Base-by-base conservation (phyloP, 2,329 filamentous ascomycete genomes). In the Stagonosporopsis chrysanthemi region DNA sequence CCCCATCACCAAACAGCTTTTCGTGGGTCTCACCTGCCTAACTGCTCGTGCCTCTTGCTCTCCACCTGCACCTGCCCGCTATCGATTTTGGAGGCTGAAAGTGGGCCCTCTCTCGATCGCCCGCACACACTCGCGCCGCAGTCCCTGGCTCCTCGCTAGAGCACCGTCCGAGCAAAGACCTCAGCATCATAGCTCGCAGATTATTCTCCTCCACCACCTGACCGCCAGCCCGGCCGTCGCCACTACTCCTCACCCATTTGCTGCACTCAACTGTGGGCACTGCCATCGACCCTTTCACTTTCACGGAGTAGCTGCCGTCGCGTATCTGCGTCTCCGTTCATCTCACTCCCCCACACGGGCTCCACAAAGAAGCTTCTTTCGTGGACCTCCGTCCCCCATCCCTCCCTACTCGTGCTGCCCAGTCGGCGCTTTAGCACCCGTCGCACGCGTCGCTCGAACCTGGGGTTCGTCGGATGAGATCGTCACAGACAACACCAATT, bases 81-180 rank as follows among this genome's bases (percentile, higher is more conserved):
- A 63, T 71, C 72, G 70, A 66, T 64, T 72, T 52, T 52, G 48
- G 72, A 75, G 71, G 70, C 72, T 74, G 69, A 74, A 73, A 64
- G 54, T 73, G 71, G 71, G 69, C 67, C 71, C 44, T 65, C 60
- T 68, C 42, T 67, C 61, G 70, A 73, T 73, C 72, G 39, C 54
- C 48, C 48, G 48, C 54, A 52, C 53, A 47, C 54, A 48, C 48
- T 44, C 48, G 54, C 72, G 68, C 72, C 72, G 45, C 58, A 67
- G 63, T 67, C 68, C 72, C 72, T 74, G 65, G 69, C 71, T 31
- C 28, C 55, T 33, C 67, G 54, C 54, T 57, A 57, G 54, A 56
- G 43, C 15, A 39, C 36, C 43, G 54, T 47, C 54, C 54, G 54
- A 57, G 54, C 54, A 57, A 39, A 57, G 54, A 28, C 54, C 48